Base-by-base conservation (phyloP, 306 rosid species). In the Corylus heterophylla region DNA sequence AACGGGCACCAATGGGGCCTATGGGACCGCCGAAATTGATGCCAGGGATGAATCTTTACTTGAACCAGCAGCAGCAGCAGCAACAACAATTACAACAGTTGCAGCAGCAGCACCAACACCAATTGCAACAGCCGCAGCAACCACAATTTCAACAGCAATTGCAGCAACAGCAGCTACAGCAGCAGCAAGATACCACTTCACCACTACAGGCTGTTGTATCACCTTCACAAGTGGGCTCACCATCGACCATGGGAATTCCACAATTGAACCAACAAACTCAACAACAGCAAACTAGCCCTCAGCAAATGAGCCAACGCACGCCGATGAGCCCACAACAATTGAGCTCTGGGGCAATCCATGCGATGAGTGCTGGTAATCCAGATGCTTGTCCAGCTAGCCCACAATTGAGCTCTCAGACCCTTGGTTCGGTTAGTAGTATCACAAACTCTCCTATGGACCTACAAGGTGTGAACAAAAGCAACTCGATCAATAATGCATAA, bases 341-440 rank as follows among this genome's bases (percentile, higher is more conserved):
- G 85, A 95, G 96, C 84, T 88, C 99, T 9, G 97, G 99, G 70
- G 91, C 97, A 58, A 82, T 95, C 63, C 99, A 90, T 82, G 94
- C 88, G 48, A 83, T 90, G 80, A 90, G 93, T 83, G 85, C 99
- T 17, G 97, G 98, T 56, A 95, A 93, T 84, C 94, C 92, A 12
- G 99, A 91, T 79, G 91, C 87, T 74, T 95, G 98, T 87, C 99
- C 98, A 0, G 92, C 97, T 2, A 94, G 98, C 84, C 97, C 98
- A 70, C 98, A 90, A 89, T 86, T 92, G 88, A 94, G 97, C 83
- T 94, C 98, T 74, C 98, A 94, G 86, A 92, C 98, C 62, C 90
- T 87, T 48, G 98, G 97, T 48, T 92, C 98, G 13, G 94, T 92
- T 56, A 48, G 92, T 76, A 85, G 89, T 39, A 88, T 84, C 50